Base-by-base conservation (phyloP, 2,329 filamentous ascomycete genomes). In the Aspergillus pseudonomiae region DNA sequence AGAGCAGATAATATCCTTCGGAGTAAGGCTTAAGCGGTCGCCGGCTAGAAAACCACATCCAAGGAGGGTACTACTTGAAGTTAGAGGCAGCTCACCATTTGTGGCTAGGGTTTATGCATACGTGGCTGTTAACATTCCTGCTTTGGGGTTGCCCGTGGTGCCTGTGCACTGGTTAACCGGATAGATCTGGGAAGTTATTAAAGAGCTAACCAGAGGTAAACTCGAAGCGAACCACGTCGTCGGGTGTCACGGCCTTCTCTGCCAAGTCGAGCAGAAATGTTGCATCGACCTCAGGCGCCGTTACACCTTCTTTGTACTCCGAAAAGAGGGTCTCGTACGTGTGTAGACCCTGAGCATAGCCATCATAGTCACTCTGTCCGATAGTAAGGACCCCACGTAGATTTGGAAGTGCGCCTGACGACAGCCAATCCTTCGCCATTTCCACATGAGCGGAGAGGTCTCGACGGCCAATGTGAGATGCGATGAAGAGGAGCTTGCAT, bases 1-100 rank as follows among this genome's bases (percentile, higher is more conserved):
- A 74, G 90, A 93, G 80, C 90, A 93, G 14, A 93, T 81, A 1
- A 89, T 79, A 70, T 92, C 89, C 24, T 80, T 75, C 4, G 84
- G 74, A 0, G 84, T 86, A 11, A 93, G 81, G 1, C 83, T 81
- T 86, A 92, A 89, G 48, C 88, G 84, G 74, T 90, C 87, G 57
- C 89, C 89, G 53, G 97, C 94, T 60, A 92, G 86, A 36, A 85
- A 83, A n/a, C 93, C 94, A 75, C 97, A 96, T 79, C 97, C 97
- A 24, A 71, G 45, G 3, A 72, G 59, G 39, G 69, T 70, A 0
- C 69, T 72, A 12, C 6, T n/a, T 12, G 19, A 24, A 0, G 34
- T 53, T 11, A 34, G 34, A 36, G 6, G 0, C 0, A 2, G 2
- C 0, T 36, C 34, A 16, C 2, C 6, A 36, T 16, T 6, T 16